Conservation (phyloP, 805 yeast genomes). For the Metschnikowia similis region DNA sequence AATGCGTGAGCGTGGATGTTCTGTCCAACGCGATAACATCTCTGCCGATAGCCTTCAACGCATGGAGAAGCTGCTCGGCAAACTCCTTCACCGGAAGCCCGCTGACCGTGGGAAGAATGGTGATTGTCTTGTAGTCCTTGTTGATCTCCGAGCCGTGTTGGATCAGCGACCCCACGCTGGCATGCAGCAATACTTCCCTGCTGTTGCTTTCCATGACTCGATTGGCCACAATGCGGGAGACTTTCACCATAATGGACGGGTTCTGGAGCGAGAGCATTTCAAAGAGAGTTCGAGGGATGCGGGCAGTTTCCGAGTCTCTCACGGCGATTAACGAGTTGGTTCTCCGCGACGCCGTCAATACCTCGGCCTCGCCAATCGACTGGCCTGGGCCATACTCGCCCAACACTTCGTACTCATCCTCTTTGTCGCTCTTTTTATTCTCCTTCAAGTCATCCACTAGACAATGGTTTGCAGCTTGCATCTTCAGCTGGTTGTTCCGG, state of each 20-base stretch:
- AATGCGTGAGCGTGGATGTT: slow-evolving; percentile 68
- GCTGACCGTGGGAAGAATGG: slow-evolving; percentile 71
- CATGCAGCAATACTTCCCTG: slow-evolving; percentile 25
- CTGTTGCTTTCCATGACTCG: slow-evolving; percentile 28
- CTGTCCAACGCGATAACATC: slow-evolving; percentile 79
- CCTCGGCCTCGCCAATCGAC: slow-evolving; percentile 93
- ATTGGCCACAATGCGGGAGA: slow-evolving; percentile 80
- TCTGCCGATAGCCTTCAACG: slow-evolving; percentile 68
- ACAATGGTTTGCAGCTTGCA: neutral
- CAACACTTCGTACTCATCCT: slow-evolving; percentile 34
- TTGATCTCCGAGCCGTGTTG: slow-evolving; percentile 20
- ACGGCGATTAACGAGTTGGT: slow-evolving; percentile 73
- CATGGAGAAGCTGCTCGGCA: slow-evolving; percentile 67
- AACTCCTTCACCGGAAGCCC: slow-evolving; percentile 88
- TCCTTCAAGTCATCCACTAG: slow-evolving; percentile 22
- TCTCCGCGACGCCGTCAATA: slow-evolving; percentile 72
- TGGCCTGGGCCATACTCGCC: slow-evolving; percentile 93
- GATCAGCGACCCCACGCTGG: slow-evolving; percentile 6
- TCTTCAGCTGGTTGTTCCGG: slow-evolving; percentile 18
- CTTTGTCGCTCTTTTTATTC: slow-evolving; percentile 8
- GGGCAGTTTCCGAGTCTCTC: slow-evolving; percentile 88
- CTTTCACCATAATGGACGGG: slow-evolving; percentile 88
- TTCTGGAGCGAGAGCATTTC: slow-evolving; percentile 78
- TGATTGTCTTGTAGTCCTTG: slow-evolving; percentile 71
- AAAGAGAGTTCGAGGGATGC: slow-evolving; percentile 86